Evolutionary conservation across 306 rosid species (phyloP).

Genomic region (Medicago truncatula): DNA sequence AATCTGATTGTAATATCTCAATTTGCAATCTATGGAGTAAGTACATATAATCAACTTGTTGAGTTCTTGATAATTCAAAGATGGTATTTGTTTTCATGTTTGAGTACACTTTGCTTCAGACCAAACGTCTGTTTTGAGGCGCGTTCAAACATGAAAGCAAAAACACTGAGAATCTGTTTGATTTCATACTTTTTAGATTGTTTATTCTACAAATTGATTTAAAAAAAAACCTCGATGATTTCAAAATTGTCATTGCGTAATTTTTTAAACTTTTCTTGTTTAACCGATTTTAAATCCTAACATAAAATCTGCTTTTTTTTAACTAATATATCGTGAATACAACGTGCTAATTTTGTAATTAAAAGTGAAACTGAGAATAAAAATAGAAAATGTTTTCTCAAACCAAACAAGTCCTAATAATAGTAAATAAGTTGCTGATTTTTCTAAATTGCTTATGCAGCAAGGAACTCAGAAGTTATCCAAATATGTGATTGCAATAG

Average conservation of each 20-base stretch:
- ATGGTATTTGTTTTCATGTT: background rate
- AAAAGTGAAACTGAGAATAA: background rate
- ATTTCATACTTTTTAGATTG: background rate
- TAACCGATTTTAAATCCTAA: too few relatives aligned
- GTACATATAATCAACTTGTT: constrained; percentile 2
- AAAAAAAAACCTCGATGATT: too few relatives aligned
- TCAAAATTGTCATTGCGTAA: too few relatives aligned
- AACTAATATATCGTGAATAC: too few relatives aligned
- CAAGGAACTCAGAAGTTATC: constrained; percentile 46
- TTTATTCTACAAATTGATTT: too few relatives aligned
- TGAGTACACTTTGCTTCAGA: background rate
- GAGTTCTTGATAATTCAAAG: background rate
- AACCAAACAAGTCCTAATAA: background rate
- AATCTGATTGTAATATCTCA: constrained; percentile 34
- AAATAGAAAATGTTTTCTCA: background rate
- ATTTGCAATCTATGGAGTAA: constrained; percentile 48
- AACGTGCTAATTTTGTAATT: too few relatives aligned
- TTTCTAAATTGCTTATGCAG: constrained; percentile 36
- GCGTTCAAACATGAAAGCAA: background rate
- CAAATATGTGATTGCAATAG: constrained; percentile 38
- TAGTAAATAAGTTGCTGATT: background rate
- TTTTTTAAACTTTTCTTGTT: too few relatives aligned
- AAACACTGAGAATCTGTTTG: background rate
- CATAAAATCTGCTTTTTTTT: too few relatives aligned
- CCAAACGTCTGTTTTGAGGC: background rate